Base-by-base conservation (phyloP, 805 yeast genomes). In the Cyberlindnera japonica region DNA sequence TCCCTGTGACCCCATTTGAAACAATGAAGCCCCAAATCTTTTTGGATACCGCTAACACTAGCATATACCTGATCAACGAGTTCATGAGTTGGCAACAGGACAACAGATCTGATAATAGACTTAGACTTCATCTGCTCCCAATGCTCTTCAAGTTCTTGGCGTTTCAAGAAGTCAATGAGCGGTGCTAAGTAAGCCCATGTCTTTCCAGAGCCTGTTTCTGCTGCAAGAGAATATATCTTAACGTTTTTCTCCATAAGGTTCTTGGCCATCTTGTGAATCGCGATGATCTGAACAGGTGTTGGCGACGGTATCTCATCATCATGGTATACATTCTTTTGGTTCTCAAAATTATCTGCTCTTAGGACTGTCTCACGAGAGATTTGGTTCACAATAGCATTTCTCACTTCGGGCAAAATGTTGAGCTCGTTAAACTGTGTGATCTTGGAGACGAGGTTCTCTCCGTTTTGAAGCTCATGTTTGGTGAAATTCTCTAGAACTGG, bases 191-290 rank as follows among this genome's bases (percentile, higher is more conserved):
- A 91, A 0, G 97, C 89, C 80, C 95, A 79, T 0, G 99, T 91
- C 58, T 91, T 91, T 8, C 99, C 99, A 0, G 95, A 83, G 0
- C 99, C 99, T 0, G 99, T 91, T 59, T 93, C 98, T 3, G 97
- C 96, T 1, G 98, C 97, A 40, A 91, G 62, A 3, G 93, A 77
- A 67, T 77, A 87, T 1, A 81, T 73, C 49, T 79, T 78, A 35
- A 79, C 53, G 43, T 69, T 64, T 7, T 58, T 59, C 19, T 61
- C 62, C 64, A 61, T 61, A 13, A 67, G 43, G 8, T 49, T 41
- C 32, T 57, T 53, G 2, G 66, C 52, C 17, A 66, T 43, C 20
- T 51, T 54, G 40, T 63, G 66, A 30, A 86, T 75, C 5, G 93
- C 82, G 6, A 90, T 82, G 4, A 77, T 70, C 63, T 91, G 99